Conservation (phyloP, 805 yeast genomes). For the Kodamaea restingae region DNA sequence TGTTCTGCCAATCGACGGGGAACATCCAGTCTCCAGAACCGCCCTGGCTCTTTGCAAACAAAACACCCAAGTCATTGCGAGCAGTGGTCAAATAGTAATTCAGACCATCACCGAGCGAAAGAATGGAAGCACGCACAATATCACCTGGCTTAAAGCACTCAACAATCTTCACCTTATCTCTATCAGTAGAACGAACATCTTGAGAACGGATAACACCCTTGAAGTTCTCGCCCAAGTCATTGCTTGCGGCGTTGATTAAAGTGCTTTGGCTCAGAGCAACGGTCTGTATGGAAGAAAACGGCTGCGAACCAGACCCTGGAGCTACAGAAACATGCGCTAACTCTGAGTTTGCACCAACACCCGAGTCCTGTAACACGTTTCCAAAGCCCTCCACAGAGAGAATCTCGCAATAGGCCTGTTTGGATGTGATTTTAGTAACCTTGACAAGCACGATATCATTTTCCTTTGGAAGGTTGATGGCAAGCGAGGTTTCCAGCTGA, state of each 20-base stretch:
- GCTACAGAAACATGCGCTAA: slow-evolving; percentile 36
- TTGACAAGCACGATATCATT: slow-evolving; percentile 78
- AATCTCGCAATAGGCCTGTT: slow-evolving; percentile 78
- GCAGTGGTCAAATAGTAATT: slow-evolving; percentile 89
- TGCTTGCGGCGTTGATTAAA: slow-evolving; percentile 35
- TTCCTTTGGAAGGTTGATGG: slow-evolving; percentile 69
- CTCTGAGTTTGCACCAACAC: slow-evolving; percentile 56
- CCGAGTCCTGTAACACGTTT: slow-evolving; percentile 55
- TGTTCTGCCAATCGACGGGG: slow-evolving; percentile 94
- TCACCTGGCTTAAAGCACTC: slow-evolving; percentile 90
- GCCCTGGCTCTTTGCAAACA: slow-evolving; percentile 73
- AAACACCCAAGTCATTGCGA: slow-evolving; percentile 86
- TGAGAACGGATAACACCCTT: slow-evolving; percentile 82
- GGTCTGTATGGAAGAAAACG: slow-evolving; percentile 29
- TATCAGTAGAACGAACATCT: slow-evolving; percentile 86
- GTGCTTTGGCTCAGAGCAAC: slow-evolving; percentile 41
- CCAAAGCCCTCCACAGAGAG: slow-evolving; percentile 59
- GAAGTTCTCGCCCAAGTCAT: slow-evolving; percentile 82
- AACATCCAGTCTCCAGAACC: slow-evolving; percentile 73
- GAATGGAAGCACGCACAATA: slow-evolving; percentile 74
- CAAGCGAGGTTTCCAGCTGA: slow-evolving; percentile 17
- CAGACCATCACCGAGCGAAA: slow-evolving; percentile 91
- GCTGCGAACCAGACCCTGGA: slow-evolving; percentile 54
- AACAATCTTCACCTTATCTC: slow-evolving; percentile 77
- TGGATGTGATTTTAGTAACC: slow-evolving; percentile 60